Conservation (phyloP, 1,139 yeast genomes). For the Geotrichum restrictum region DNA sequence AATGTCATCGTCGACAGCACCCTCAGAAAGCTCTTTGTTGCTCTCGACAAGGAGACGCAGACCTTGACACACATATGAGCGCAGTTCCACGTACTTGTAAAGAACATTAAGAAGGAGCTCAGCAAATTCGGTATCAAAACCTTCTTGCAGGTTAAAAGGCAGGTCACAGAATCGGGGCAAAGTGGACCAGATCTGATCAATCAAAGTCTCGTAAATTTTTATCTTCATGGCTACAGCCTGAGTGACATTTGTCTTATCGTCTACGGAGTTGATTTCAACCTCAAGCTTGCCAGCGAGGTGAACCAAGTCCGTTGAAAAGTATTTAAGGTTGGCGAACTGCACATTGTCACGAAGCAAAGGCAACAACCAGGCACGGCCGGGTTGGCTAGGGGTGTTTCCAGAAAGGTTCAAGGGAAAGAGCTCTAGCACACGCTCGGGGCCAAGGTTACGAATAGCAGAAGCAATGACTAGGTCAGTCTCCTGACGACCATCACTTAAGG, state of each 20-base stretch:
- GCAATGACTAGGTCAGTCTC: constrained; percentile 80
- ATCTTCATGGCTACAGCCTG: constrained; percentile 56
- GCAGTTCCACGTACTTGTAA: constrained; percentile 68
- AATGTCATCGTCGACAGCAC: constrained; percentile 54
- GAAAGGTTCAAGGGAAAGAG: constrained; percentile 74
- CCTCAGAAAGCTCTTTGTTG: constrained; percentile 56
- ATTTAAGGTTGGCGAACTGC: constrained; percentile 62
- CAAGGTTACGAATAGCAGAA: constrained; percentile 71
- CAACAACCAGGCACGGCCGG: constrained; percentile 91
- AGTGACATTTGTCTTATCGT: constrained; percentile 33
- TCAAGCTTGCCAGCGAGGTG: constrained; percentile 65
- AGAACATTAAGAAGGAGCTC: constrained; percentile 67
- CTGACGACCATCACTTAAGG: constrained; percentile 63
- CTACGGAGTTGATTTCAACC: constrained; percentile 44
- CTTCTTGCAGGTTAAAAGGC: constrained; percentile 63
- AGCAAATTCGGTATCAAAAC: constrained; percentile 76
- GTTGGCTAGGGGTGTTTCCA: constrained; percentile 42
- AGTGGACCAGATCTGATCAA: constrained; percentile 89
- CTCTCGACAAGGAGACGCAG: constrained; percentile 76
- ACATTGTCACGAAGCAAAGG: constrained; percentile 90
- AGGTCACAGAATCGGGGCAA: constrained; percentile 86
- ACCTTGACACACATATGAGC: constrained; percentile 78
- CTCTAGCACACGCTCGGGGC: constrained; percentile 76
- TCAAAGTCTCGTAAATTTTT: constrained; percentile 74
- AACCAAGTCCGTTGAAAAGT: constrained; percentile 57